Conservation (phyloP, 495 filamentous ascomycete species). For the Penicillium simplicissimum region DNA sequence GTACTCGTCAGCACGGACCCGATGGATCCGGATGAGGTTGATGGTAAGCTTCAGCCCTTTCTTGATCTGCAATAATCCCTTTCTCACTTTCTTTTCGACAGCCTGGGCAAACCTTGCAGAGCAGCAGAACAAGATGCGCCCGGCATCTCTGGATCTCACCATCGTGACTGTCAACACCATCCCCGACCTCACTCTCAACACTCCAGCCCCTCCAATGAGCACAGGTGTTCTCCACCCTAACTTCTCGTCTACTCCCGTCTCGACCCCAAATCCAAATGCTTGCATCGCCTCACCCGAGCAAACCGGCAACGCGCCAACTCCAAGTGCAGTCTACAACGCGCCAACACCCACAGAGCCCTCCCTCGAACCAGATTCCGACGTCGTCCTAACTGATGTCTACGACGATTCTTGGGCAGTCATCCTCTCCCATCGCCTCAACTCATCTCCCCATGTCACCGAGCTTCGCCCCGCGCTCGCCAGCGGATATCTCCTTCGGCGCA, state of each 20-base stretch:
- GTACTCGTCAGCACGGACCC: constrained; percentile 72
- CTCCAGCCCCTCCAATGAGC: constrained; percentile 32
- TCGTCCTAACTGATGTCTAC: constrained; percentile 70
- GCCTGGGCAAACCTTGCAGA: constrained; percentile 49
- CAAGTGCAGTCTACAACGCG: constrained; percentile 42
- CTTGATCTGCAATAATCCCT: background rate
- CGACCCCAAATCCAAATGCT: constrained; percentile 49
- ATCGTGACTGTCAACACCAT: constrained; percentile 66
- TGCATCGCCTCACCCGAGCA: constrained; percentile 49
- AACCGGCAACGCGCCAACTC: constrained; percentile 38
- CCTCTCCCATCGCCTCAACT: constrained; percentile 68
- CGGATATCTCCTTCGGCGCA: constrained; percentile 77
- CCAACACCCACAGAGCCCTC: constrained; percentile 57
- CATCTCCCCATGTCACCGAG: constrained; percentile 61
- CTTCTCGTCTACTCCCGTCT: constrained; percentile 40
- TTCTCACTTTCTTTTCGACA: constrained; percentile 15
- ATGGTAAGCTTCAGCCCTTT: constrained; percentile 38
- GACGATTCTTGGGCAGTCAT: constrained; percentile 84
- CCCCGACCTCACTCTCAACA: constrained; percentile 61
- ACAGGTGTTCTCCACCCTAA: constrained; percentile 36
- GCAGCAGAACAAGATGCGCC: constrained; percentile 46
- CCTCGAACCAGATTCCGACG: constrained; percentile 66
- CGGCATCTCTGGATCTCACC: constrained; percentile 53
- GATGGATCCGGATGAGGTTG: constrained; percentile 74
- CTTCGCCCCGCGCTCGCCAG: constrained; percentile 65